These are phyloP conservation scores for Davidsoniella neocaledoniae DNA, from an alignment of 2,329 filamentous ascomycete genomes.

Conservation along the genomic window DNA sequence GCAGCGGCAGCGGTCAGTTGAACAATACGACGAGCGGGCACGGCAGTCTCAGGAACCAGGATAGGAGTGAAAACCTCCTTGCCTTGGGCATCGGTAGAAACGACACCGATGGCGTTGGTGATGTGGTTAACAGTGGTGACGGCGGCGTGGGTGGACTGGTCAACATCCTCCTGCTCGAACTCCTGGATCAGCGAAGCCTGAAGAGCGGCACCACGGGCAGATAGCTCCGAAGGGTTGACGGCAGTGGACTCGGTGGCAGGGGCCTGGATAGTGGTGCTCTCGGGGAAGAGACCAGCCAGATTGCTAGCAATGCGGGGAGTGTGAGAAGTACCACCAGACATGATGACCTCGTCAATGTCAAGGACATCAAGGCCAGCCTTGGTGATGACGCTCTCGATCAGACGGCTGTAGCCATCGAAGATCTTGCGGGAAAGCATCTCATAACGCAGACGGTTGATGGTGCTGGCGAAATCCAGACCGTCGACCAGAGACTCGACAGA, in stretches of 20 bases:
- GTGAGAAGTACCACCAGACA: constrained; percentile 82
- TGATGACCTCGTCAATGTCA: constrained; percentile 86
- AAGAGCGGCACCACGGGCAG: constrained; percentile 79
- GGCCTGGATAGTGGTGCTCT: constrained; percentile 60
- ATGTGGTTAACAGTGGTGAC: constrained; percentile 91
- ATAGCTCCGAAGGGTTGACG: constrained; percentile 85
- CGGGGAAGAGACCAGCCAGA: constrained; percentile 63
- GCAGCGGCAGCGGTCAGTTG: constrained; percentile 60
- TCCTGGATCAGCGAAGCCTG: constrained; percentile 90
- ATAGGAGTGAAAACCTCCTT: constrained; percentile 64
- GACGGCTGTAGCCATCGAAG: constrained; percentile 71
- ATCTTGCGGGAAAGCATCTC: constrained; percentile 78
- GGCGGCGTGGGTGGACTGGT: constrained; percentile 87
- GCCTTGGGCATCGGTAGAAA: constrained; percentile 42
- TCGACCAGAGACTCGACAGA: constrained; percentile 82
- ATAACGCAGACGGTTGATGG: constrained; percentile 84
- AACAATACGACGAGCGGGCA: constrained; percentile 71
- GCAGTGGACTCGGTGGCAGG: constrained; percentile 62
- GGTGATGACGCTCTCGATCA: constrained; percentile 71
- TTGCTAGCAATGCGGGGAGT: constrained; percentile 83
- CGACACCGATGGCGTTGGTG: constrained; percentile 71
- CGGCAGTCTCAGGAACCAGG: constrained; percentile 71
- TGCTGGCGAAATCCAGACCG: constrained; percentile 79
- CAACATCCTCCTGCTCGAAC: constrained; percentile 84
- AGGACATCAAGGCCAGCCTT: constrained; percentile 86